Evolutionary conservation across 2,329 filamentous ascomycete genomes (phyloP).

Genomic region (Colletotrichum lini): DNA sequence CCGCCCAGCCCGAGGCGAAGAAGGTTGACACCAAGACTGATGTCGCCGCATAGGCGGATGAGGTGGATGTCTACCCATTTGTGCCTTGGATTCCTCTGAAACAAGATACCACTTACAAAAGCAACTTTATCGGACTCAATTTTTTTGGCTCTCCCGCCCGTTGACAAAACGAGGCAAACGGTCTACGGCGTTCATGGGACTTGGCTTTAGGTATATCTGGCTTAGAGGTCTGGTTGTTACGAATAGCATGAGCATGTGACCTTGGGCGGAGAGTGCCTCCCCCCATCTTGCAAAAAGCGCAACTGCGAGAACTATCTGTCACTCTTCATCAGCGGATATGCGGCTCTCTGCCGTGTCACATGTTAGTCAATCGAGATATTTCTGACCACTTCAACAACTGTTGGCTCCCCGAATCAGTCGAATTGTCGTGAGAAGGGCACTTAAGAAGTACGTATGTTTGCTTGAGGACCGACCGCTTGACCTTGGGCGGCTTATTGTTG

Average conservation of each 20-base stretch:
- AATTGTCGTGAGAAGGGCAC: background rate
- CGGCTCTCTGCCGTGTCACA: slow-evolving; percentile 20
- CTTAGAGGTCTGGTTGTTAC: slow-evolving; percentile 42
- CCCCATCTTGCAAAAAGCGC: slow-evolving; percentile 21
- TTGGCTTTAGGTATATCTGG: slow-evolving; percentile 40
- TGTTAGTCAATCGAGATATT: slow-evolving; percentile 38
- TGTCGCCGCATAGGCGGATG: slow-evolving; percentile 34
- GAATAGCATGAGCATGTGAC: slow-evolving; percentile 41
- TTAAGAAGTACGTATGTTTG: background rate
- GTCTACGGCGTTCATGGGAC: slow-evolving; percentile 41
- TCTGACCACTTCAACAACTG: slow-evolving; percentile 10
- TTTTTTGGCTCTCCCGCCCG: slow-evolving; percentile 40
- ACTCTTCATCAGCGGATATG: slow-evolving; percentile 13
- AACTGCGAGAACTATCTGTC: slow-evolving; percentile 22
- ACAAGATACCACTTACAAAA: slow-evolving; percentile 43
- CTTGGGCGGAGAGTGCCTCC: slow-evolving; percentile 24
- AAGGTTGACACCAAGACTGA: slow-evolving; percentile 71
- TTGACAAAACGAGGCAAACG: slow-evolving; percentile 34
- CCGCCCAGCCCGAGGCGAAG: slow-evolving; percentile 68
- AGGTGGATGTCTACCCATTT: slow-evolving; percentile 3
- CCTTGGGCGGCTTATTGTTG: background rate
- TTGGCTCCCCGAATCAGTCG: background rate
- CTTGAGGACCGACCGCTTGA: background rate
- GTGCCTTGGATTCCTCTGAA: slow-evolving; percentile 20
- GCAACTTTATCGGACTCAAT: slow-evolving; percentile 39